phyloP scores from a whole-genome alignment of 2,329 filamentous ascomycete species.

The Exophiala alcalophila region DNA sequence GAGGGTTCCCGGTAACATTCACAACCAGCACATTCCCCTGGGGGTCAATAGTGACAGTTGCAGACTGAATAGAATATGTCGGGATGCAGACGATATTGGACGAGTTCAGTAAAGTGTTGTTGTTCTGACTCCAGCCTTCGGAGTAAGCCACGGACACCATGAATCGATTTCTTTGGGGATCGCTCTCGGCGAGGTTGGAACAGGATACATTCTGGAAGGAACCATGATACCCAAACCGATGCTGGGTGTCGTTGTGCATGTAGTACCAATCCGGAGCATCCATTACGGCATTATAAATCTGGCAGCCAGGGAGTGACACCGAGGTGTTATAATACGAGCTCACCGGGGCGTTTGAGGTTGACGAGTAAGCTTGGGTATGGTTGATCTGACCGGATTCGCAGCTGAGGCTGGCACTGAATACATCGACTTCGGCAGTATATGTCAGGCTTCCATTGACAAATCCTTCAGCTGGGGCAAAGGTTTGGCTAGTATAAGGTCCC shows the following conservation, averaged over 20 bases:
- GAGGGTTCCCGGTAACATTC: constrained; percentile 9
- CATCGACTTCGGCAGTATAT: constrained; percentile 21
- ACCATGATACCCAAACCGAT: constrained; percentile 19
- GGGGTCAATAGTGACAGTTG: constrained; percentile 14
- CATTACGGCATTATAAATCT: constrained; percentile 19
- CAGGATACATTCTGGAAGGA: constrained; percentile 22
- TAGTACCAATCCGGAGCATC: constrained; percentile 23
- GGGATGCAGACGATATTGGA: constrained; percentile 25
- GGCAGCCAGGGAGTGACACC: constrained; percentile 16
- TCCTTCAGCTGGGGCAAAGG: constrained; percentile 10
- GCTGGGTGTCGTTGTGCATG: constrained; percentile 16
- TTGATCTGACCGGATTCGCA: constrained; percentile 18
- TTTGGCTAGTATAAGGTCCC: constrained; percentile 15
- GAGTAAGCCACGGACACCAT: constrained; percentile 21
- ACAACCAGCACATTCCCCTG: constrained; percentile 17
- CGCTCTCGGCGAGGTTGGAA: constrained; percentile 15
- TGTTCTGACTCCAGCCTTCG: constrained; percentile 17
- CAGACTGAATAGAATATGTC: constrained; percentile 17
- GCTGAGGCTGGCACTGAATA: constrained; percentile 19
- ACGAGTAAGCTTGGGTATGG: constrained; percentile 7
- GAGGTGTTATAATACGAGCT: constrained; percentile 20
- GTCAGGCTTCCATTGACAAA: constrained; percentile 19
- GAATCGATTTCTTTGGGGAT: constrained; percentile 18
- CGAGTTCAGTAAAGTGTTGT: constrained; percentile 24
- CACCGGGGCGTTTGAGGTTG: constrained; percentile 2